A percentile compares a stretch with the other conserved stretches of the same genome.
phyloP scores from a whole-genome alignment of 2,329 filamentous ascomycete species.

The Akanthomyces dipterigenus region DNA sequence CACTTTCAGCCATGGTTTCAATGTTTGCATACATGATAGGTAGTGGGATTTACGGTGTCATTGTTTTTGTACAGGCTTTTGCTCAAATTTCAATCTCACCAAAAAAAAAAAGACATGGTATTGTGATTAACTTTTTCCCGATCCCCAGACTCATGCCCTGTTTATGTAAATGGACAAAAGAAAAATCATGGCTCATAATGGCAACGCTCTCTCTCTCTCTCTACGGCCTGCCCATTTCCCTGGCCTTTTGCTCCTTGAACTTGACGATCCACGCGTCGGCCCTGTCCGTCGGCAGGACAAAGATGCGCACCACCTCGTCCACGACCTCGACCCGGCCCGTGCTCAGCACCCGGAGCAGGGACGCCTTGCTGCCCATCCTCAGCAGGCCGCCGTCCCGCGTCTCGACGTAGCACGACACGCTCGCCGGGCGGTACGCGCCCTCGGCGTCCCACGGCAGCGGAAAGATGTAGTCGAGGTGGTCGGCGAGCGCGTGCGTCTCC shows the following conservation, averaged over 20 bases:
- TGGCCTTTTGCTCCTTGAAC: slow-evolving; percentile 69
- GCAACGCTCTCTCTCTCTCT: not conserved
- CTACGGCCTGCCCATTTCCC: slow-evolving; percentile 29
- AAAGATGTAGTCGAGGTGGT: slow-evolving; percentile 80
- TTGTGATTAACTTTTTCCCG: not conserved
- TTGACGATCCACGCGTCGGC: slow-evolving; percentile 73
- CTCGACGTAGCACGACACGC: slow-evolving; percentile 86
- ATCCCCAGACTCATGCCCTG: not conserved
- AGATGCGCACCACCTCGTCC: slow-evolving; percentile 76
- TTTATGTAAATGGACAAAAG: not conserved
- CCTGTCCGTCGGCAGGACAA: slow-evolving; percentile 67
- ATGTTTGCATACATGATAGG: not conserved
- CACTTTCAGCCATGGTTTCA: not conserved
- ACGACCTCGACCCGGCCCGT: slow-evolving; percentile 79
- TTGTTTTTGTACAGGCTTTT: not conserved
- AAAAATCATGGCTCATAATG: not conserved
- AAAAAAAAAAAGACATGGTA: not conserved
- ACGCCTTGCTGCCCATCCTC: slow-evolving; percentile 82
- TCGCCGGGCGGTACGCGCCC: slow-evolving; percentile 55
- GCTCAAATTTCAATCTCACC: not conserved
- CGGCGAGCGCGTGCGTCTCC: slow-evolving; percentile 66
- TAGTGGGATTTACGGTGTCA: not conserved
- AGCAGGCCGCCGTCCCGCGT: slow-evolving; percentile 72
- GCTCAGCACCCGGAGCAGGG: slow-evolving; percentile 65
- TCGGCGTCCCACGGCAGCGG: slow-evolving; percentile 79